Base-by-base conservation (phyloP, 2,329 filamentous ascomycete species). In the Huntiella abstrusa region DNA sequence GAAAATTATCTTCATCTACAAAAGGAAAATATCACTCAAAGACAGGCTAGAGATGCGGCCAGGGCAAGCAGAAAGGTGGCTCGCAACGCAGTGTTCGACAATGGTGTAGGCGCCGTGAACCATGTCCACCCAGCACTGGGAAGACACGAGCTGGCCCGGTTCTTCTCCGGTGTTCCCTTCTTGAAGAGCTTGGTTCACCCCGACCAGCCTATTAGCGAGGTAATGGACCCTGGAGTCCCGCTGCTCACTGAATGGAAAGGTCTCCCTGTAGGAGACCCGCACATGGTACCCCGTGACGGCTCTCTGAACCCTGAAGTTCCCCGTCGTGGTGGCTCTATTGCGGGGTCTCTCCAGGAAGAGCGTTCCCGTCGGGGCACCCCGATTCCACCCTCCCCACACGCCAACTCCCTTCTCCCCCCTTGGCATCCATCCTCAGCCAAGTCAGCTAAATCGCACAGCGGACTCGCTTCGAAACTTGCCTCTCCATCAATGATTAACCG, bases 371-470 rank as follows among this genome's bases (percentile, higher is more conserved):
- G 48, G 11, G 38, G 38, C n/a, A 80, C 73, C 1, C 71, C 67
- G 1, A 69, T 73, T 1, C 71, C 73, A 5, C 69, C 91, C 45
- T 73, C 75, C 4, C 81, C 92, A 49, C 72, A 78, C 45, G 71
- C 72, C 40, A 70, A 67, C 1, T 70, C 66, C 2, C 66, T 65
- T 12, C 58, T 69, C 47, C 60, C 68, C 55, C 70, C 70, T 4
- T 73, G 71, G 71, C 71, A 68, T 51, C 69, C 65, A 0, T 63
- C 64, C 10, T 73, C 70, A 0, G 66, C 65, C 3, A 43, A 64
- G 61, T 53, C 61, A 55, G 19, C 61, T 60, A 43, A 41, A n/a
- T 38, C 33, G 7, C 54, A 57, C 4, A 51, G 52, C 28, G 51
- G 53, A 37, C 58, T 61, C 8, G 59, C 56, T 15, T 49, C 48